A percentile compares a stretch with the other conserved stretches of the same genome.
phyloP scores from a whole-genome alignment of 306 rosid genomes.

The Trifolium dubium region DNA sequence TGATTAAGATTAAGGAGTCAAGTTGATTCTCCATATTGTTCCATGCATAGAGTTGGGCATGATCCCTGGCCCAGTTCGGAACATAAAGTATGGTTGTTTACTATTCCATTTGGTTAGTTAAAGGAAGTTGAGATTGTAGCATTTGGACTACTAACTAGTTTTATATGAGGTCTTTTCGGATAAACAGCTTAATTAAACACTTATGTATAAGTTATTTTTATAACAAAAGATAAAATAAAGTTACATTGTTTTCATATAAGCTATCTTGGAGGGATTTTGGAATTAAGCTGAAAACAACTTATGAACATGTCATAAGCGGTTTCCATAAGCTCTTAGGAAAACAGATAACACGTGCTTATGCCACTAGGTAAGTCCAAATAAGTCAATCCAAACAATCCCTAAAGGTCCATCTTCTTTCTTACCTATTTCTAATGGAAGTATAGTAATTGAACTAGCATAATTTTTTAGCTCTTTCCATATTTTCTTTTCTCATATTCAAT shows the following conservation, averaged over 20 bases:
- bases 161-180: neutral
- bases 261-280: neutral
- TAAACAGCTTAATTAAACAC: too few species aligned
- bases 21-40: too few species aligned
- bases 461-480: neutral
- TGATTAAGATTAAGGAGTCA: too few species aligned
- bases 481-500: neutral
- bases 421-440: slow-evolving; percentile 16
- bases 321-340: neutral
- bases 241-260: too few species aligned
- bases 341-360: neutral
- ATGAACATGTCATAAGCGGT: neutral
- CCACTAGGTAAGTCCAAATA: too few species aligned
- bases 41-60: too few species aligned
- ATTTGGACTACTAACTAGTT: slow-evolving; percentile 9
- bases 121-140: slow-evolving; percentile 5
- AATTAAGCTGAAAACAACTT: neutral
- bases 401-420: neutral
- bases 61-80: too few species aligned
- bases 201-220: too few species aligned
- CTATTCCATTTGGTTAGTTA: slow-evolving; percentile 13
- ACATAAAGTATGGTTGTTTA: neutral
- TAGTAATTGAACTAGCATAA: neutral
- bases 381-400: neutral
- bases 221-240: too few species aligned